Conservation (phyloP, 495 filamentous ascomycete genomes). For the Aspergillus steynii region DNA sequence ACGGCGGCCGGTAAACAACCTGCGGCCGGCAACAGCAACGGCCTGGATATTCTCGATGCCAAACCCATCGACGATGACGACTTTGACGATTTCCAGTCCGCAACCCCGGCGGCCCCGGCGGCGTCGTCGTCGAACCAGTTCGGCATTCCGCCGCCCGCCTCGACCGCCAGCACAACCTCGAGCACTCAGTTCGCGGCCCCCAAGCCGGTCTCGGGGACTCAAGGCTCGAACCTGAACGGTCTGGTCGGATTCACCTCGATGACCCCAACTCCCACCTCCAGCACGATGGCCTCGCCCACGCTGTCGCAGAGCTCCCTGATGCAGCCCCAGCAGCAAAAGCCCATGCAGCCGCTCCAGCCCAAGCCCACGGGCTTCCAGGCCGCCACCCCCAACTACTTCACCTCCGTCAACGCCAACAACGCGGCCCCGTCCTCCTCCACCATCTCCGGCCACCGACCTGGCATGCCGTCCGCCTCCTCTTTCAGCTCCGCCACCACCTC, state of each 20-base stretch:
- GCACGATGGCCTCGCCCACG: constrained; percentile 48
- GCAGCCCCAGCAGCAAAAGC: constrained; percentile 37
- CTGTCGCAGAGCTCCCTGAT: constrained; percentile 51
- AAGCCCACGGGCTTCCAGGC: constrained; percentile 73
- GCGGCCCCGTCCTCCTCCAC: constrained; percentile 25
- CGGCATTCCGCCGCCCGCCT: constrained; percentile 51
- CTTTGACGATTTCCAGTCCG: constrained; percentile 98
- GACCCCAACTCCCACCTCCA: constrained; percentile 63
- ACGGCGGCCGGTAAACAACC: constrained; percentile 50
- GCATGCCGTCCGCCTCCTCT: constrained; percentile 38
- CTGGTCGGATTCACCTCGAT: constrained; percentile 78
- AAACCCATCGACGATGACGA: constrained; percentile 77
- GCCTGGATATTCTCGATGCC: constrained; percentile 57
- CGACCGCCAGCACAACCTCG: constrained; percentile 65
- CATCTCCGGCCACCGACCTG: constrained; percentile 31
- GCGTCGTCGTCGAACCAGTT: constrained; percentile 46
- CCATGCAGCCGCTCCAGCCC: constrained; percentile 13
- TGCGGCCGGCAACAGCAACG: constrained; percentile 41
- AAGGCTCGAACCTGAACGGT: constrained; percentile 75
- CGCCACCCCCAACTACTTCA: constrained; percentile 89
- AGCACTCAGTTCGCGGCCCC: constrained; percentile 76
- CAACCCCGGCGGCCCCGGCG: constrained; percentile 56
- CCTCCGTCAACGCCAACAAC: constrained; percentile 59
- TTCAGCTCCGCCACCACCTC: constrained; percentile 36
- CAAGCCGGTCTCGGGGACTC: constrained; percentile 76